Base-by-base conservation (phyloP, 352 stramenopile species). In the Pythium sp. region DNA sequence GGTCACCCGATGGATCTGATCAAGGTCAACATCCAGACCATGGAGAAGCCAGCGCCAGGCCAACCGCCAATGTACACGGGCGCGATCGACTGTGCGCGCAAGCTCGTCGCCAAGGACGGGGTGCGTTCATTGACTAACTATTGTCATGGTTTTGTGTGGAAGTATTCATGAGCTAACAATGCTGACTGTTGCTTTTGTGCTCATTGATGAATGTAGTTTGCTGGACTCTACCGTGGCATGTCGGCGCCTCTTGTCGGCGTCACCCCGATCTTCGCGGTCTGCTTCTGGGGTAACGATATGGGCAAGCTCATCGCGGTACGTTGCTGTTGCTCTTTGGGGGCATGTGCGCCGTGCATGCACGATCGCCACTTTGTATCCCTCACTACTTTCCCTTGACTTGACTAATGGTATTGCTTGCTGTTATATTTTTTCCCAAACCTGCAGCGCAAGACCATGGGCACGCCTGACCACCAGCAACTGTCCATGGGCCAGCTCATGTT, bases 281-380 rank as follows among this genome's bases (percentile, higher is more conserved):
- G 88, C 77, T 99, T 99, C 81, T 99, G 97, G 97, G 97, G 96
- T 49, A 98, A 99, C 76, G 97, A 99, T 77, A 93, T 99, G 78
- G 97, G 97, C 73, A 94, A 98, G 67, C 76, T 94, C 59, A 84
- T 98, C 69, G 86, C 86, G 70, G 93, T 98, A 71, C 59, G 80
- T 72, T 59, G 49, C 8, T 65, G 20, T 41, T 28, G 4, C n/a
- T 47, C 3, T 49, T 32, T 15, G 18, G 15, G 15, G 18, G 43
- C 18, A 12, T 51, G 22, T 14, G 7, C 7, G 5, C 2, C 8
- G 20, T 38, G 8, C 26, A 58, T 38, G 18, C 26, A 41, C 14
- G 14, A 24, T 58, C 26, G 11, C 1, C 26, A 22, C 8, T 14
- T 22, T 26, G 12, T 34, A 51, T 4, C 24, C 43, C 43, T 24